phyloP scores from a whole-genome alignment of 345 rosid genomes.

The Odontarrhena argentea region DNA sequence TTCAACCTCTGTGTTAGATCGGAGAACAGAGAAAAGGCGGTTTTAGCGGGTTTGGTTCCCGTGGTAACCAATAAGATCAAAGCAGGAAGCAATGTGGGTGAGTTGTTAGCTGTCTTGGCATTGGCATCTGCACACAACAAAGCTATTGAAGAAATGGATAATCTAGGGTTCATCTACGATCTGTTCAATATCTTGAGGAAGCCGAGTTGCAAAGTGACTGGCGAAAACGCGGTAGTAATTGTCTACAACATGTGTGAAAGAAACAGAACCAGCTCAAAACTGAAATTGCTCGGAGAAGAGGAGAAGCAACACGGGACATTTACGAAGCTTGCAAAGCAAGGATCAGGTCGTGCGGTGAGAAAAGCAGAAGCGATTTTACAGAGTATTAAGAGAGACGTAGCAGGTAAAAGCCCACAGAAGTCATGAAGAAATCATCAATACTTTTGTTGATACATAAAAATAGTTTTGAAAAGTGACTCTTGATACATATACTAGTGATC shows the following conservation, averaged over 20 bases:
- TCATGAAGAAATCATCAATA: conserved; percentile 16
- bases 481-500: conserved; percentile 9
- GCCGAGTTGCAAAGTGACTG: conserved; percentile 36
- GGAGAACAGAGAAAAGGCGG: conserved; percentile 48
- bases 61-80: conserved; percentile 47
- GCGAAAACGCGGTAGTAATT: conserved; percentile 56
- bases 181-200: conserved; percentile 53
- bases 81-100: conserved; percentile 46
- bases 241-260: conserved; percentile 45
- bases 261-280: conserved; percentile 31
- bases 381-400: conserved; percentile 37
- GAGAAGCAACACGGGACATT: conserved; percentile 49
- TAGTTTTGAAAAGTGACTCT: conserved; percentile 1
- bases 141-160: conserved; percentile 49
- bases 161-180: conserved; percentile 45
- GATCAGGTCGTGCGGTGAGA: conserved; percentile 57
- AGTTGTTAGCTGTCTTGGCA: conserved; percentile 52
- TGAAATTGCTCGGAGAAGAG: conserved; percentile 41
- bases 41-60: conserved; percentile 46
- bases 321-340: conserved; percentile 44
- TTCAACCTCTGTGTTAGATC: conserved; percentile 42
- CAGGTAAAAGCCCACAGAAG: conserved; percentile 32
- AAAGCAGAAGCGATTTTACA: conserved; percentile 54
- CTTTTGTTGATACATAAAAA: conserved; percentile 17
- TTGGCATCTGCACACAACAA: conserved; percentile 44